phyloP scores from a whole-genome alignment of 176 grass and related monocot genomes.

The Secale cereale region DNA sequence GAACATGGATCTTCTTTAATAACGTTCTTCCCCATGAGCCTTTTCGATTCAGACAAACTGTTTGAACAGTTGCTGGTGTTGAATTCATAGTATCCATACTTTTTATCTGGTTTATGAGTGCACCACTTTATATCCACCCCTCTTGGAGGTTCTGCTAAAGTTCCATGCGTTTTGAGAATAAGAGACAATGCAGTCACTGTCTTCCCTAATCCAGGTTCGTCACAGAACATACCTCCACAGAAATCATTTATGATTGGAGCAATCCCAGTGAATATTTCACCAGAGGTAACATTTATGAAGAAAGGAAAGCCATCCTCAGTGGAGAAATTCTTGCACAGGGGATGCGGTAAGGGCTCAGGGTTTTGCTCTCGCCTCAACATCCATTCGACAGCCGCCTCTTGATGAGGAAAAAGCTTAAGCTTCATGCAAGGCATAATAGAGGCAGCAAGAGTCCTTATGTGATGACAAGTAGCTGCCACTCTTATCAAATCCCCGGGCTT shows the following conservation, averaged over 20 bases:
- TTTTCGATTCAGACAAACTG: conserved; percentile 30
- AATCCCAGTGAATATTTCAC: conserved; percentile 53
- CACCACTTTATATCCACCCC: conserved; percentile 80
- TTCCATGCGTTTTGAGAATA: conserved; percentile 95
- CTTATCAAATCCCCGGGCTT: conserved; percentile 71
- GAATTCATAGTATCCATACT: conserved; percentile 89
- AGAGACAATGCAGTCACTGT: conserved; percentile 92
- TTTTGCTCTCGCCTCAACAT: conserved; percentile 75
- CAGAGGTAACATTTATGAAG: conserved; percentile 75
- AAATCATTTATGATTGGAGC: conserved; percentile 72
- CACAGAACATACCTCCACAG: conserved; percentile 92
- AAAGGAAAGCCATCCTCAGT: conserved; percentile 80
- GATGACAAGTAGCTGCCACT: conserved; percentile 68
- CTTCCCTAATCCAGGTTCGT: conserved; percentile 98
- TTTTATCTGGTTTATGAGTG: conserved; percentile 69
- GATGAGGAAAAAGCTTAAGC: conserved; percentile 93
- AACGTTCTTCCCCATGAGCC: conserved; percentile 23
- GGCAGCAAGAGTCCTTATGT: conserved; percentile 65
- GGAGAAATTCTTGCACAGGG: conserved; percentile 71
- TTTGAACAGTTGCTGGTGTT: conserved; percentile 33
- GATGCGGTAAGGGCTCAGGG: conserved; percentile 42
- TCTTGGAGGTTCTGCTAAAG: conserved; percentile 59
- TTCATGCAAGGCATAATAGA: conserved; percentile 93
- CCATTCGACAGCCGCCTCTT: conserved; percentile 91
- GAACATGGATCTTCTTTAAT: conserved; percentile 30